A percentile compares a stretch with the other conserved stretches of the same genome.
Evolutionary conservation across 306 rosid species (phyloP).

Genomic region (Medicago ruthenica): DNA sequence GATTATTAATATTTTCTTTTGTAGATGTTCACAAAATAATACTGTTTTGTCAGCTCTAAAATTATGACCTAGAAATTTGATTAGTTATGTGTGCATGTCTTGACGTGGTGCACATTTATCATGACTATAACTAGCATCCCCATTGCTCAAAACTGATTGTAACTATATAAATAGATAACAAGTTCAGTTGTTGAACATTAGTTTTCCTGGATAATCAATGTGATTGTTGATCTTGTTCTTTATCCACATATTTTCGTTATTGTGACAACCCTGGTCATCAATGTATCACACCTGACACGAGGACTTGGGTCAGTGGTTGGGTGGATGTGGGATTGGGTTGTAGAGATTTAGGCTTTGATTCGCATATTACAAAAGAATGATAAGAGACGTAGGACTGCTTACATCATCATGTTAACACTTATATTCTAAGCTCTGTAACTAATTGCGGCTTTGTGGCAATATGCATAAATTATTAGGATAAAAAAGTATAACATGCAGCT

Average conservation of each 20-base stretch:
- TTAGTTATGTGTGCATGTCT: slow-evolving; percentile 12
- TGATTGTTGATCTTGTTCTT: no score
- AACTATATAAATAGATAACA: slow-evolving; percentile 5
- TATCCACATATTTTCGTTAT: background rate
- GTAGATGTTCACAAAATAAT: no score
- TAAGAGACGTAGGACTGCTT: background rate
- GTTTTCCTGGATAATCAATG: background rate
- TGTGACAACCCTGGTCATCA: slow-evolving; percentile 1
- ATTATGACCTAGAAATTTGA: no score
- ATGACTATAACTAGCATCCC: background rate
- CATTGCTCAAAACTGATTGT: no score
- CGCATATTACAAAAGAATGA: background rate
- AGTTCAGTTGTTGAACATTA: slow-evolving; percentile 4
- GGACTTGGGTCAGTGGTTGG: slow-evolving; percentile 13
- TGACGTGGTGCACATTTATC: background rate
- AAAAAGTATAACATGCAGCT: background rate
- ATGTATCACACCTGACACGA: background rate
- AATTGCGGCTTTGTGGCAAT: background rate
- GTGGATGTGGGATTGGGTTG: slow-evolving; percentile 22
- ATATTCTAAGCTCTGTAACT: background rate
- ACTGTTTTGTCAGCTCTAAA: no score
- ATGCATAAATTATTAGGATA: background rate
- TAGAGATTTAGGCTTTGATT: background rate
- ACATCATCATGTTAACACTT: background rate
- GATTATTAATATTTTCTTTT: no score